Base-by-base conservation (phyloP, 371 early-diverging fungal genomes). In the Rhizomucor miehei region DNA sequence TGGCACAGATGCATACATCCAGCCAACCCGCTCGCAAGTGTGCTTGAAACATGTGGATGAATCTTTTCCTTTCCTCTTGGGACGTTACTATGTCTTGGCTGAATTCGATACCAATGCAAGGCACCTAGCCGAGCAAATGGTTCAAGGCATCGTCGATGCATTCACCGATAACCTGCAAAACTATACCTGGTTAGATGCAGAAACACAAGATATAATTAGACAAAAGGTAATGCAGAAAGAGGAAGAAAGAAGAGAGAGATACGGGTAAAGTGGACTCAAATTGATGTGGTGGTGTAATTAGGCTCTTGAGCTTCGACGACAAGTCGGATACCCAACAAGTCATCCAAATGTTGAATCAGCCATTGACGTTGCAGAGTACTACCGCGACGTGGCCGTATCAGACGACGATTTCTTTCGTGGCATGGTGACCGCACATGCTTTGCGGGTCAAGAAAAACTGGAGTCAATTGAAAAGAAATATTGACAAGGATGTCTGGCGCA, bases 11-110 rank as follows among this genome's bases (percentile, higher is more conserved):
- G 69, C 70, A 8, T 52, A 59, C 25, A 65, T 69, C 6, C 60
- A 56, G 1, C 79, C 76, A 4, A 79, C 77, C 24, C 69, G 85
- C 4, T 73, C 75, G 70, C 76, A 86, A 43, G 63, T 60, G 6
- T 87, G 88, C 59, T 59, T 87, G 17, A 46, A 56, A 3, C 37
- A 63, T 0, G 60, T 75, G 6, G 82, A 85, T 39, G 13, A 50
- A 0, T 58, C 69, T 9, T 44, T 86, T 46, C 83, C 84, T 1
- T 65, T 72, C 16, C 57, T 84, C 48, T 56, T 81, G 9, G 86
- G 86, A 3, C 68, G 80, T 4, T 82, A 77, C 41, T 83, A 70
- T 59, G 67, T 47, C 57, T 57, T 8, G 65, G 59, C 38, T 34
- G 53, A 20, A 36, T 41, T 37, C 52, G 43, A 38, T 25, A 46